A percentile compares a stretch with the other conserved stretches of the same genome.
Conservation (phyloP, 2,329 filamentous ascomycete species). For the Hirsutella minnesotensis region DNA sequence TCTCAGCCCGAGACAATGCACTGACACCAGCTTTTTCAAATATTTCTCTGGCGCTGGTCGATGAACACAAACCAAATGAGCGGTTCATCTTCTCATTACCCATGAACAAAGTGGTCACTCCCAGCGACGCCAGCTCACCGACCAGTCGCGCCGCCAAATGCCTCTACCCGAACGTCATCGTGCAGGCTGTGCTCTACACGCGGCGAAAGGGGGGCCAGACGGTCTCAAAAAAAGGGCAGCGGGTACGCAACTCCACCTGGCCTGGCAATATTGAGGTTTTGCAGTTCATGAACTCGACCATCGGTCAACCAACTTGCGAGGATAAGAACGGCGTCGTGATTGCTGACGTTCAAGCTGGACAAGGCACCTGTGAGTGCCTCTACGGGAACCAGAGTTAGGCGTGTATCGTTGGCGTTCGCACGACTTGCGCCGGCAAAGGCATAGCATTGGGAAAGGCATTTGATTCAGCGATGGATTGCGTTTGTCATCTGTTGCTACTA, state of each 20-base stretch:
- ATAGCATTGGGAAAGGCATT: too few species aligned
- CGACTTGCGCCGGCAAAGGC: too few species aligned
- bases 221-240: conserved; percentile 5
- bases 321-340: conserved; percentile 23
- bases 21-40: conserved; percentile 46
- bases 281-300: conserved; percentile 29
- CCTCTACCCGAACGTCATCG: conserved; percentile 42
- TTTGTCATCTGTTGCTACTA: too few species aligned
- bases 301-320: conserved; percentile 41
- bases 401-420: too few species aligned
- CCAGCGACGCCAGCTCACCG: conserved; percentile 28
- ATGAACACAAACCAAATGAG: conserved; percentile 35
- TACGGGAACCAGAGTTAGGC: conserved; percentile 21
- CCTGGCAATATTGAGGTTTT: conserved; percentile 45
- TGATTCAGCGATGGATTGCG: too few species aligned
- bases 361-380: conserved; percentile 24
- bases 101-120: conserved; percentile 39
- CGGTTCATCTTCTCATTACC: conserved; percentile 45
- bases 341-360: conserved; percentile 23
- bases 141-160: conserved; percentile 38
- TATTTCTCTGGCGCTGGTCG: conserved; percentile 34
- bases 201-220: conserved; percentile 15
- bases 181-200: conserved; percentile 51
- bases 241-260: conserved; percentile 28
- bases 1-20: conserved; percentile 43